phyloP scores from a whole-genome alignment of 495 filamentous ascomycete species.

The Penicillium salamii region DNA sequence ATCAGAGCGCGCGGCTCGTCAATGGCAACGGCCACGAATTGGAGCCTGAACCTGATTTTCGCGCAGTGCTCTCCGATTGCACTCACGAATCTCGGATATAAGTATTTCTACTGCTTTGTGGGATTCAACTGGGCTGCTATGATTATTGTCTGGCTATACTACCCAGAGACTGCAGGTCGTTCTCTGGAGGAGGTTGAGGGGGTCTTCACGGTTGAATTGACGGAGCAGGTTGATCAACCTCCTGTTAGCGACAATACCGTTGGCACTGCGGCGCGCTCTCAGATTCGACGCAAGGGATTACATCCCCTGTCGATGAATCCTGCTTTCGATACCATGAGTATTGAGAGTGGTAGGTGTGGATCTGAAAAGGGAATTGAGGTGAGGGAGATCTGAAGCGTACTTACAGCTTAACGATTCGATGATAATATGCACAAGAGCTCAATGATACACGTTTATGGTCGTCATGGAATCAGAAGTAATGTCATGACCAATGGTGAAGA shows the following conservation, averaged over 20 bases:
- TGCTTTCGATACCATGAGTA: not conserved
- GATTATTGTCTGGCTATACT: constrained; percentile 43
- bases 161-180: constrained; percentile 52
- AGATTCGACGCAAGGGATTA: constrained; percentile 2
- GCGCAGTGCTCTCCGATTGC: constrained; percentile 56
- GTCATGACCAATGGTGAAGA: too few relatives aligned
- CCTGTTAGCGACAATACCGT: not conserved
- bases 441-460: not conserved
- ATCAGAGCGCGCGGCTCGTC: constrained; percentile 53
- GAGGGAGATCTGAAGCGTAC: not conserved
- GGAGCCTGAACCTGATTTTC: constrained; percentile 53
- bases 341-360: not conserved
- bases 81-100: constrained; percentile 41
- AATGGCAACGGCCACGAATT: constrained; percentile 51
- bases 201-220: constrained; percentile 31
- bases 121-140: constrained; percentile 48
- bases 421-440: not conserved
- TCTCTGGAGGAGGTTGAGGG: constrained; percentile 54
- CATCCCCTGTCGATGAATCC: constrained; percentile 12
- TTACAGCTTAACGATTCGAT: not conserved
- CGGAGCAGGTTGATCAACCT: constrained; percentile 4
- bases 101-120: constrained; percentile 55
- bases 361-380: not conserved
- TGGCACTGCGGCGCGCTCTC: not conserved
- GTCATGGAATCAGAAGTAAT: too few relatives aligned